These are phyloP conservation scores for Chlamydomonas urium DNA, from an alignment of 139 green algal species.

Conservation along the genomic window DNA sequence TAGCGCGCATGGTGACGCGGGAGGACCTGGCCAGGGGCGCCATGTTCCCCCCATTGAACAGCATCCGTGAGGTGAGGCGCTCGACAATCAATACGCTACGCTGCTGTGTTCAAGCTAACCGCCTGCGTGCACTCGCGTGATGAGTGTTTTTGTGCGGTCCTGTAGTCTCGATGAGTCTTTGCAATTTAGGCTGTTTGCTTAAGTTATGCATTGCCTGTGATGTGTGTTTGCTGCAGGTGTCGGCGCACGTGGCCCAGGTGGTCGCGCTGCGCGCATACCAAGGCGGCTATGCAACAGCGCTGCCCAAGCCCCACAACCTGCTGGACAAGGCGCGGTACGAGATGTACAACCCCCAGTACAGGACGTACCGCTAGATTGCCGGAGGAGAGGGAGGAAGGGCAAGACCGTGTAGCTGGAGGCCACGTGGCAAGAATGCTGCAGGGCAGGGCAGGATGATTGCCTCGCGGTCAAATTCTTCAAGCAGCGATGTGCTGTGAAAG, in stretches of 20 bases:
- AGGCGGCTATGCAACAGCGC: slow-evolving; percentile 67
- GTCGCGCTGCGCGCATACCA: slow-evolving; percentile 77
- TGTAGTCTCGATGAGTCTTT: neutral
- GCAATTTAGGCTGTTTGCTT: too few species aligned
- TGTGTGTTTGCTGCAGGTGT: slow-evolving; percentile 43
- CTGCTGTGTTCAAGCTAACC: too few species aligned
- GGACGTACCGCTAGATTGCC: slow-evolving; percentile 44
- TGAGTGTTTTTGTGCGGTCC: neutral
- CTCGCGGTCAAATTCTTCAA: too few species aligned
- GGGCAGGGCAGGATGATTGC: too few species aligned
- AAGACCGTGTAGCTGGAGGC: too few species aligned
- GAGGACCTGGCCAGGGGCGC: slow-evolving; percentile 45
- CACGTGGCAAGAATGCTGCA: too few species aligned
- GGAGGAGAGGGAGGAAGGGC: too few species aligned
- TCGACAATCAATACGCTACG: neutral
- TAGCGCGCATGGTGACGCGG: slow-evolving; percentile 58
- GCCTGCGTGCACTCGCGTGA: too few species aligned
- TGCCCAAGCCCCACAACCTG: slow-evolving; percentile 79
- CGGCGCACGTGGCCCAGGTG: slow-evolving; percentile 57
- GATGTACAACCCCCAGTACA: slow-evolving; percentile 76
- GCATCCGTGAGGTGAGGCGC: slow-evolving; percentile 56
- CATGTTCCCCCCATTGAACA: slow-evolving; percentile 59
- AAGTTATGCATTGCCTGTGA: too few species aligned
- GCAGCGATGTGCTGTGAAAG: too few species aligned
- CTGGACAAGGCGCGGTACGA: slow-evolving; percentile 37